These are phyloP conservation scores for Saccharomycopsis schoenii DNA, from an alignment of 805 yeast genomes.

Conservation along the genomic window DNA sequence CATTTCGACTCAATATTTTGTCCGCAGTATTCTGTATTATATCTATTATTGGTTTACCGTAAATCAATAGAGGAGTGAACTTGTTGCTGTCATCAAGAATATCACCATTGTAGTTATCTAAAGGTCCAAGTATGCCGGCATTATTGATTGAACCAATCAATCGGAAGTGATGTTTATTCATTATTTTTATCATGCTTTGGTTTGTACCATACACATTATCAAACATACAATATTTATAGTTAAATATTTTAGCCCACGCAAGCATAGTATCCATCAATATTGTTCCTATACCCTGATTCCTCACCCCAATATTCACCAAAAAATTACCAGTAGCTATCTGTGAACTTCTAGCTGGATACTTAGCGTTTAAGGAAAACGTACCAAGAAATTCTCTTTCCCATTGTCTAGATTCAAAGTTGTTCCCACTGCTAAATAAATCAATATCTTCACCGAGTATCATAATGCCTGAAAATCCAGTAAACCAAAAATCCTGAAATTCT, in stretches of 20 bases:
- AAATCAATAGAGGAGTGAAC: background rate
- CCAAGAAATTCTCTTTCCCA: slow-evolving; percentile 95
- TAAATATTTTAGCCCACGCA: slow-evolving; percentile 86
- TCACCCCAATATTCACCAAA: slow-evolving; percentile 82
- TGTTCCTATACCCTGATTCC: slow-evolving; percentile 87
- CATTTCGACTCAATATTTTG: background rate
- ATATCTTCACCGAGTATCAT: slow-evolving; percentile 71
- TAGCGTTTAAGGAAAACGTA: slow-evolving; percentile 73
- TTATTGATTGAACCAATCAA: slow-evolving; percentile 23
- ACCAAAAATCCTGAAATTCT: slow-evolving; percentile 81
- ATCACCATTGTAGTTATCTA: background rate
- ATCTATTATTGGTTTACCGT: background rate
- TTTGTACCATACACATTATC: slow-evolving; percentile 86
- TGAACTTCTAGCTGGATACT: slow-evolving; percentile 86
- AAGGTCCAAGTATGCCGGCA: background rate
- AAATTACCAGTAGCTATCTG: slow-evolving; percentile 89
- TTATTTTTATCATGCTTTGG: slow-evolving; percentile 66
- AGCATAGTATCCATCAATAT: slow-evolving; percentile 75
- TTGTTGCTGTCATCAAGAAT: background rate
- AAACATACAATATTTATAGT: slow-evolving; percentile 76
- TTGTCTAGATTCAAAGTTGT: slow-evolving; percentile 28
- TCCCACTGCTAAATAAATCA: slow-evolving; percentile 32
- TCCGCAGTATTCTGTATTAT: background rate
- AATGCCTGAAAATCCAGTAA: slow-evolving; percentile 72
- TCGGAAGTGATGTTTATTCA: slow-evolving; percentile 68